Percentiles rank a stretch among this genome's conserved stretches.
Conservation (phyloP, 2,329 filamentous ascomycete genomes). For the Diaporthe batatas region DNA sequence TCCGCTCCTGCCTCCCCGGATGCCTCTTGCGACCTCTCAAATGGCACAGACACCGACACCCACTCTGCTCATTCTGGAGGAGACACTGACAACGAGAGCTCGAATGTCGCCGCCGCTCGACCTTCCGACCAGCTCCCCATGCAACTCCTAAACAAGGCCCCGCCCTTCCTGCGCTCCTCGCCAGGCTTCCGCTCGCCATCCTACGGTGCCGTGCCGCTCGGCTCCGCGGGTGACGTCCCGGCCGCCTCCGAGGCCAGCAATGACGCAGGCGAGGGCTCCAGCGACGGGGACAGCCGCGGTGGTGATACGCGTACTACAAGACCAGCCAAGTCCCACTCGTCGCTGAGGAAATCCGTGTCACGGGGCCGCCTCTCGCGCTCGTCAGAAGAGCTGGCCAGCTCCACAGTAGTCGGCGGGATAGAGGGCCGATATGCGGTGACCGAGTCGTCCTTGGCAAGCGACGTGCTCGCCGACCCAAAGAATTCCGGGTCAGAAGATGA, state of each 20-base stretch:
- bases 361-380: conserved; percentile 43
- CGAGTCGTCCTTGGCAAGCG: conserved; percentile 61
- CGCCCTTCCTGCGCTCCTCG: conserved; percentile 50
- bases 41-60: conserved; percentile 40
- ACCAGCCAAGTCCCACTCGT: conserved; percentile 36
- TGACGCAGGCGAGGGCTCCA: conserved; percentile 39
- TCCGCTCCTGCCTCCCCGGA: conserved; percentile 34
- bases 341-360: conserved; percentile 34
- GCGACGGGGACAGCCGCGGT: conserved; percentile 25
- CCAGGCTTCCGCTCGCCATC: conserved; percentile 50
- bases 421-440: conserved; percentile 67
- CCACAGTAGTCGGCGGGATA: conserved; percentile 65
- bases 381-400: conserved; percentile 65
- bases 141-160: conserved; percentile 45
- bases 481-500: conserved; percentile 51
- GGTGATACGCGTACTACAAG: conserved; percentile 7
- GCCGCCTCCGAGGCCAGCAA: conserved; percentile 35
- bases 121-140: conserved; percentile 39
- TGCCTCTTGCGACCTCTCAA: conserved; percentile 32
- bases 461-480: conserved; percentile 59
- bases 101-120: conserved; percentile 28
- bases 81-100: conserved; percentile 26
- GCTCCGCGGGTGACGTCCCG: conserved; percentile 17
- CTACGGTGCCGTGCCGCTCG: conserved; percentile 51
- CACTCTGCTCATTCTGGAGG: conserved; percentile 25